phyloP scores from a whole-genome alignment of 2,329 filamentous ascomycete species.

The Aureobasidium sp. region DNA sequence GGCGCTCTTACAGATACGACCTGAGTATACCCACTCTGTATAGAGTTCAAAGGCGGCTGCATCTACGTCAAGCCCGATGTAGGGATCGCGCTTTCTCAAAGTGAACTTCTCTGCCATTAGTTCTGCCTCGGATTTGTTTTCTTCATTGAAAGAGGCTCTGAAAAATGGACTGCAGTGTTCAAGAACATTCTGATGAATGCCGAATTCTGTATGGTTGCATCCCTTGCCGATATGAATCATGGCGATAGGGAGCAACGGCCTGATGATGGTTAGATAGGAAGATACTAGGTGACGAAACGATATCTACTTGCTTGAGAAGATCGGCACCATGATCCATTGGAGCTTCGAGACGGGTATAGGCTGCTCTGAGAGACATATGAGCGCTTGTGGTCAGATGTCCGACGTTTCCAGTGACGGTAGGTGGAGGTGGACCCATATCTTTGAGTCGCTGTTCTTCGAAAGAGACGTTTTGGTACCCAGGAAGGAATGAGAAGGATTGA shows the following conservation, averaged over 20 bases:
- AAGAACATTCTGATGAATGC: background rate
- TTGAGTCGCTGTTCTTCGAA: background rate
- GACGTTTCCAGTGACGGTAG: background rate
- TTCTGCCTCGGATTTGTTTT: background rate
- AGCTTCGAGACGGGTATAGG: background rate
- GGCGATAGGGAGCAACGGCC: background rate
- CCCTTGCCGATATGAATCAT: background rate
- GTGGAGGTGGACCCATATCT: background rate
- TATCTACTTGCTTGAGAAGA: background rate
- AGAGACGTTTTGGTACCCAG: background rate
- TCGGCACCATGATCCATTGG: no score
- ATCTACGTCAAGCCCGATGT: slow-evolving; percentile 15
- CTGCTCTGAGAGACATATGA: background rate
- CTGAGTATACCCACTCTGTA: slow-evolving; percentile 20
- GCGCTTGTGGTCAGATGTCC: background rate
- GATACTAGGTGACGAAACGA: no score
- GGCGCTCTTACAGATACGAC: background rate
- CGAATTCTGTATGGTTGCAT: background rate
- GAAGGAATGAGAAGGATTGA: background rate
- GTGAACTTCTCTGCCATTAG: no score
- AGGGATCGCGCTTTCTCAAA: background rate
- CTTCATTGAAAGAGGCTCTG: background rate
- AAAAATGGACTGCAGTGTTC: background rate
- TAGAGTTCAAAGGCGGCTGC: slow-evolving; percentile 19
- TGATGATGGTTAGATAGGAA: background rate